Percentiles rank a stretch among this genome's conserved stretches.
Conservation (phyloP, 192 early-diverging fungal genomes). For the Mortierella claussenii region DNA sequence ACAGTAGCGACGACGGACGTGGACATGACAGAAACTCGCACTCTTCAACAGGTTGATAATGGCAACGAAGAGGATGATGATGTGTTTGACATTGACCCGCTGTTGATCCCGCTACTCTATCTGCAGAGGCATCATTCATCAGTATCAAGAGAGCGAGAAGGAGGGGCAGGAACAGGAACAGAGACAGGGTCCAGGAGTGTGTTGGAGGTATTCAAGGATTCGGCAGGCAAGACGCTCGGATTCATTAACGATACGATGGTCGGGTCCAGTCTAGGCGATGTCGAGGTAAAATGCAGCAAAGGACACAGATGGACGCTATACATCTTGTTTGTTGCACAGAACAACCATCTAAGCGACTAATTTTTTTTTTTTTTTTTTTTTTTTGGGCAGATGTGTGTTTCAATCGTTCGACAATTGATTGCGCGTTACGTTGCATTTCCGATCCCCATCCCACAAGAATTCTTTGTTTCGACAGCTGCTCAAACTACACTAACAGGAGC, state of each 20-base stretch:
- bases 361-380: background rate
- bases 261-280: slow-evolving; percentile 1
- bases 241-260: slow-evolving; percentile 14
- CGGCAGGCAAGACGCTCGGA: slow-evolving; percentile 12
- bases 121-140: slow-evolving; percentile 25
- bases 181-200: background rate
- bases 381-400: slow-evolving; percentile 14
- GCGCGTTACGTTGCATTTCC: slow-evolving; percentile 21
- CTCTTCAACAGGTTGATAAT: too few relatives aligned
- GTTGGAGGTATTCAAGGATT: slow-evolving; percentile 24
- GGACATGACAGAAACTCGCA: too few relatives aligned
- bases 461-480: slow-evolving; percentile 31
- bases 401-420: slow-evolving; percentile 23
- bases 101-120: slow-evolving; percentile 38
- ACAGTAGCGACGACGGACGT: background rate
- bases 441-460: slow-evolving; percentile 33
- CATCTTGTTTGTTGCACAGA: background rate
- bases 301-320: background rate
- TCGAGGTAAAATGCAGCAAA: slow-evolving; percentile 13
- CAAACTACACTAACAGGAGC: background rate
- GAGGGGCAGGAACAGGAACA: background rate
- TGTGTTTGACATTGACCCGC: slow-evolving; percentile 43
- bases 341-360: background rate
- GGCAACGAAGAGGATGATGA: slow-evolving; percentile 15
- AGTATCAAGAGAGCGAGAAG: background rate